Evolutionary conservation across 2,329 filamentous ascomycete species (phyloP).

Genomic region (Neopestalotiopsis clavispora): DNA sequence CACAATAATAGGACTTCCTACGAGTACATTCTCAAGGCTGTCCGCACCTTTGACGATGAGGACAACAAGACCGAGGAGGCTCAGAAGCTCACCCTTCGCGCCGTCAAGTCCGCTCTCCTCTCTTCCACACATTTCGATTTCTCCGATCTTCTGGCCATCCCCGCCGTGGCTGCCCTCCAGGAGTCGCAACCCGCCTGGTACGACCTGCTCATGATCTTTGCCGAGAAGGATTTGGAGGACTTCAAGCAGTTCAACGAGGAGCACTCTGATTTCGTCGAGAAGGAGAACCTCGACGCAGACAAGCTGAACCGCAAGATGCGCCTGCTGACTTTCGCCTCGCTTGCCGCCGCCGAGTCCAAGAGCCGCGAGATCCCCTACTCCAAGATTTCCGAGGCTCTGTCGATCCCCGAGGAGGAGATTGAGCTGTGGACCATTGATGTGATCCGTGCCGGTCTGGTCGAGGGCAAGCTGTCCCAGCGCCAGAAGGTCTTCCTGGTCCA

Average conservation of each 20-base stretch:
- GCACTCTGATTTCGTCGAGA: slow-evolving; percentile 83
- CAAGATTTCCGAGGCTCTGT: slow-evolving; percentile 81
- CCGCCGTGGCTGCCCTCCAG: slow-evolving; percentile 83
- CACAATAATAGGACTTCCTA: slow-evolving; percentile 58
- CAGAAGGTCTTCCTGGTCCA: slow-evolving; percentile 94
- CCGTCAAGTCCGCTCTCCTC: slow-evolving; percentile 58
- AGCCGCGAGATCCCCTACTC: slow-evolving; percentile 88
- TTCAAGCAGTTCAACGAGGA: slow-evolving; percentile 95
- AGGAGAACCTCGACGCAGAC: slow-evolving; percentile 72
- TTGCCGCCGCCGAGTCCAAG: slow-evolving; percentile 77
- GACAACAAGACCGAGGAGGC: slow-evolving; percentile 64
- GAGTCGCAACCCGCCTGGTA: slow-evolving; percentile 85
- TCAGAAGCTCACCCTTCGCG: slow-evolving; percentile 63
- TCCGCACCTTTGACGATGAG: slow-evolving; percentile 64
- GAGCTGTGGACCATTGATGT: slow-evolving; percentile 99
- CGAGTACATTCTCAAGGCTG: slow-evolving; percentile 68
- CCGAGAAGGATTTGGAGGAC: slow-evolving; percentile 91
- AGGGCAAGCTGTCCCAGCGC: slow-evolving; percentile 94
- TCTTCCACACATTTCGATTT: slow-evolving; percentile 69
- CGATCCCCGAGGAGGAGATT: slow-evolving; percentile 82
- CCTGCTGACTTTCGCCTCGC: slow-evolving; percentile 87
- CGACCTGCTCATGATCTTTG: slow-evolving; percentile 94
- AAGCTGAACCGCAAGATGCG: slow-evolving; percentile 94
- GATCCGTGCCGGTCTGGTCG: slow-evolving; percentile 91
- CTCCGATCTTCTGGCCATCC: slow-evolving; percentile 80